Evolutionary conservation across 108 stramenopile genomes (phyloP), one percentile per base, ranked within the genome.

Genomic region (Mediolabrus comicus): DNA sequence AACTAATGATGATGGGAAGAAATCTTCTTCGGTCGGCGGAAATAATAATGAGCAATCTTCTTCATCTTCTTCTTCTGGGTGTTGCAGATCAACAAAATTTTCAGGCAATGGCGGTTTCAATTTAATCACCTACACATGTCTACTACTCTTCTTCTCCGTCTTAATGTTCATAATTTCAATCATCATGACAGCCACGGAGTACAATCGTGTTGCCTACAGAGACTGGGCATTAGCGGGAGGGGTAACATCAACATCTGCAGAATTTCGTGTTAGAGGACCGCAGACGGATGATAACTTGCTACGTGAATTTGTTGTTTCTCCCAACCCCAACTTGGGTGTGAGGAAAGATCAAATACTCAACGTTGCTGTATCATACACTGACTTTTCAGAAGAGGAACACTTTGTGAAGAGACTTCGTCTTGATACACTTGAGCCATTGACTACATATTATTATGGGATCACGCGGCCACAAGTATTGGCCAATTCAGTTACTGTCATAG

Each of bases 161-260:
- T 53, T 74, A 29, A 72, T 74, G 55, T 67, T 81, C 53, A 17
- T 75, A 4, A 78, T 72, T 0, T 77, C 80, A 19, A 60, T 73
- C 3, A 65, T 77, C 38, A 17, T 58, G 16, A 81, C 75, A 3
- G 36, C 72, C 26, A 52, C 43, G 25, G 31, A 54, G 41, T 84
- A 81, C 80, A 81, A 78, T 52, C 60, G 29, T 6, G 32, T 9
- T 11, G 53, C 65, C 3, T 72, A 71, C 33, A 30, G 67, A 43
- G 71, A 81, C 41, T 84, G 83, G 83, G 73, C 76, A 9, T 33
- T 84, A 33, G 75, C 71, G 0, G 83, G 83, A 22, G 80, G 80
- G 7, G 64, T 84, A 11, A 81, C 83, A 17, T 67, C 83, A 22
- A 74, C 62, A 12, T 73, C 80, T 26, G 80, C 80, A 25, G 28